These are phyloP conservation scores for Leishmania aethiopica DNA, from an alignment of 208 protist species.

Conservation along the genomic window DNA sequence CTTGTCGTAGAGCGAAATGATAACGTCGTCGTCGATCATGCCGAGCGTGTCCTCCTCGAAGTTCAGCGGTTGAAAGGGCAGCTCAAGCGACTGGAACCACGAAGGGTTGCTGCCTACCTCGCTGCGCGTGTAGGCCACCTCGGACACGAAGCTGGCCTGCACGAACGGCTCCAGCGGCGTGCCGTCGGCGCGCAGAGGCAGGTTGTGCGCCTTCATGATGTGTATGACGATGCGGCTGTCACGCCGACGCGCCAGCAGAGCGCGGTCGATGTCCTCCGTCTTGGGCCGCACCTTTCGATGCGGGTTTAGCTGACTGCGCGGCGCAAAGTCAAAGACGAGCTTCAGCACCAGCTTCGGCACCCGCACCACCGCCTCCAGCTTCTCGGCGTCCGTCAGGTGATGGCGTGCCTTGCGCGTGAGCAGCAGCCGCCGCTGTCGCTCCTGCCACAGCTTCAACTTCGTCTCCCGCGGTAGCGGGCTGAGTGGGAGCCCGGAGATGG, in stretches of 20 bases:
- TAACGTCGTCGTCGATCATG: conserved; percentile 85
- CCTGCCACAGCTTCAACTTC: conserved; percentile 75
- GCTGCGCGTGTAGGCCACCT: conserved; percentile 70
- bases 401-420: conserved; percentile 31
- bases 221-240: conserved; percentile 78
- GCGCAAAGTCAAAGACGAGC: conserved; percentile 43
- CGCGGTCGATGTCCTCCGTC: conserved; percentile 69
- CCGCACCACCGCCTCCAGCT: conserved; percentile 57
- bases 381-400: conserved; percentile 62
- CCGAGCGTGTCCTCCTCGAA: conserved; percentile 86
- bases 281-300: conserved; percentile 67
- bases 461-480: conserved; percentile 51
- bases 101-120: conserved; percentile 69
- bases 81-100: conserved; percentile 84
- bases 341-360: conserved; percentile 60
- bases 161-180: conserved; percentile 81
- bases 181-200: conserved; percentile 68
- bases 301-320: conserved; percentile 79
- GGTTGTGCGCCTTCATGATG: conserved; percentile 82
- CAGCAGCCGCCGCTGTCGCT: conserved; percentile 53
- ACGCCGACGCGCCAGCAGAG: conserved; percentile 45
- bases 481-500: conserved; percentile 57
- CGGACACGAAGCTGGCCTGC: conserved; percentile 75
- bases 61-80: conserved; percentile 81
- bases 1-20: conserved; percentile 84